These are phyloP conservation scores for Verticillium isaacii DNA, from an alignment of 2,329 filamentous ascomycete genomes.

Conservation along the genomic window DNA sequence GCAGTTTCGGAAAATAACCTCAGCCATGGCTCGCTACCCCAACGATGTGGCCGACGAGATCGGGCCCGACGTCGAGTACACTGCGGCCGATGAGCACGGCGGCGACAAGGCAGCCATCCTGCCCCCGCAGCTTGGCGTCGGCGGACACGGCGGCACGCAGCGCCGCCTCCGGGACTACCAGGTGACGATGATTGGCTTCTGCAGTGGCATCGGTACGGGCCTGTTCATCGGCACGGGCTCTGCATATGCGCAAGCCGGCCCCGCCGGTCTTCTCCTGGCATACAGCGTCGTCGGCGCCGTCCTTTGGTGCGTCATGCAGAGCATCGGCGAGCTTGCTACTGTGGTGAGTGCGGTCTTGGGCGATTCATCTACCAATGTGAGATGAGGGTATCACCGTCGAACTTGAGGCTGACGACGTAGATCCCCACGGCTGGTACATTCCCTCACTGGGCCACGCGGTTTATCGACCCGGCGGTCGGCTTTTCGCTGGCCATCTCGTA, in stretches of 20 bases:
- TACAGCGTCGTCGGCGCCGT: constrained; percentile 47
- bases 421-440: constrained; percentile 16
- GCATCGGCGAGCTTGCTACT: constrained; percentile 25
- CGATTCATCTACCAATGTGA: too few species aligned
- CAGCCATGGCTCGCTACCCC: neutral
- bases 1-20: neutral
- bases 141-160: constrained; percentile 11
- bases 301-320: constrained; percentile 49
- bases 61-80: neutral
- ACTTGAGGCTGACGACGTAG: neutral
- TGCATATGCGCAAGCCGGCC: constrained; percentile 18
- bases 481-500: constrained; percentile 38
- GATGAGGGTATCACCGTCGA: neutral
- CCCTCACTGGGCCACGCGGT: constrained; percentile 19
- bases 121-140: constrained; percentile 11
- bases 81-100: neutral
- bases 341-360: neutral
- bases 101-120: constrained; percentile 8
- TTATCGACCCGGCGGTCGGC: constrained; percentile 20
- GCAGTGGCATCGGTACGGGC: constrained; percentile 35
- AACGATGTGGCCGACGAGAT: neutral
- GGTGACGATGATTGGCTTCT: constrained; percentile 6
- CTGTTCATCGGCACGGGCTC: constrained; percentile 37
- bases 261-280: constrained; percentile 37
- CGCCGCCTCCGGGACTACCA: constrained; percentile 12